These are phyloP conservation scores for Mollisia scopiformis DNA, from an alignment of 2,329 filamentous ascomycete species.

Conservation along the genomic window DNA sequence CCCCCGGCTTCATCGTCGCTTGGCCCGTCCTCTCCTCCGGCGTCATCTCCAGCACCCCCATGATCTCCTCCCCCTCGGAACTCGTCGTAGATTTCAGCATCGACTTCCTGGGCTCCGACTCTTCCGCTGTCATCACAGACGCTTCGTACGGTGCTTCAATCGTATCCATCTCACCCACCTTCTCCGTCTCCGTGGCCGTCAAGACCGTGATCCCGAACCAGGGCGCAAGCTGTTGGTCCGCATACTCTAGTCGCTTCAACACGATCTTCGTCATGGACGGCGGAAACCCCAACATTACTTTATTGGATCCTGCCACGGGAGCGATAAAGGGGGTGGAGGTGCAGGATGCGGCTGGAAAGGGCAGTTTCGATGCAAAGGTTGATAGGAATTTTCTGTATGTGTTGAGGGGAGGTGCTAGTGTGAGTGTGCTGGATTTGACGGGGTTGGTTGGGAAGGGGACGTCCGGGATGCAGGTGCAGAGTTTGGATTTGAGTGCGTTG, in stretches of 20 bases:
- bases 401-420: slow-evolving; percentile 4
- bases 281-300: slow-evolving; percentile 8
- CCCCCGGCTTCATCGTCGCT: slow-evolving; percentile 18
- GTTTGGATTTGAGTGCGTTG: slow-evolving; percentile 17
- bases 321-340: slow-evolving; percentile 4
- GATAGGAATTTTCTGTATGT: slow-evolving; percentile 19
- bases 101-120: slow-evolving; percentile 18
- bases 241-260: slow-evolving; percentile 15
- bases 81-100: slow-evolving; percentile 19
- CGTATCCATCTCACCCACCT: slow-evolving; percentile 4
- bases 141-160: slow-evolving; percentile 18
- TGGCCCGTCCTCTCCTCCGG: slow-evolving; percentile 13
- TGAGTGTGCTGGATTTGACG: slow-evolving; percentile 7
- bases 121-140: slow-evolving; percentile 15
- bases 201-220: slow-evolving; percentile 13
- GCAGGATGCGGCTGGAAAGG: slow-evolving; percentile 3
- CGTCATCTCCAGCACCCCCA: slow-evolving; percentile 9
- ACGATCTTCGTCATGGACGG: slow-evolving; percentile 17
- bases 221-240: slow-evolving; percentile 21
- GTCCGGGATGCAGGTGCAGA: slow-evolving; percentile 8
- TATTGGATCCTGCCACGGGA: slow-evolving; percentile 16
- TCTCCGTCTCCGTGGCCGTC: slow-evolving; percentile 1
- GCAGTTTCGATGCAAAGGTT: slow-evolving; percentile 17
- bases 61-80: slow-evolving; percentile 11
- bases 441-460: slow-evolving; percentile 3